Evolutionary conservation across 2,329 filamentous ascomycete species (phyloP), one percentile per base, ranked within the genome.

Genomic region (Hawksworthiomyces lignivorus): DNA sequence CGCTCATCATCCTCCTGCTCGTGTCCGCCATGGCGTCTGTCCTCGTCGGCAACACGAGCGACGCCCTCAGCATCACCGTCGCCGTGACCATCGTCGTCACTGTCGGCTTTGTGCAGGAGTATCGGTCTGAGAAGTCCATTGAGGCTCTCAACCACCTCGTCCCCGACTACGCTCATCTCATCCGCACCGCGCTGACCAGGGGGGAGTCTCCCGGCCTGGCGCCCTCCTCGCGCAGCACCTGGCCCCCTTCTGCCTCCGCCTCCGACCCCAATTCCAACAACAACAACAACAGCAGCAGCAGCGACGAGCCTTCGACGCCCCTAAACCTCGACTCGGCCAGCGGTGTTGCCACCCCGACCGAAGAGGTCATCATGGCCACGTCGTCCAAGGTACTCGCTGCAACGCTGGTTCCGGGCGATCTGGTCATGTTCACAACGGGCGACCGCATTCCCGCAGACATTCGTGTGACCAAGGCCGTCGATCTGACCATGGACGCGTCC

Each of bases 391-490:
- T 97, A 28, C 85, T 87, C 62, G 92, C 94, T 7, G 72, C 78
- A 6, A 82, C 94, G 57, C 69, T 98, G 19, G 92, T 98, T 2
- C 87, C 87, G 1, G 92, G 92, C 33, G 92, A 98, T 60, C 62
- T 98, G 43, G 88, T 98, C 15, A 66, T 96, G 2, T 97, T 98
- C 60, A 87, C 89, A 15, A 96, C 92, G 0, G 92, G 92, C 46
- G 92, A 98, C 63, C 85, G 94, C 39, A 94, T 98, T 52, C 92
- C 92, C 6, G 92, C 92, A 43, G 92, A 98, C 58, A 84, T 98
- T 53, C 83, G 92, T 33, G 94, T 98, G 40, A 97, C 87, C 7
- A 83, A 87, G 56, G 85, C 89, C 10, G 79, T 86, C 8, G 88
- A 97, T 58, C 69, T 98, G 39, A 87, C 87, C 31, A 94, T 98